Base-by-base conservation (phyloP, 2,329 filamentous ascomycete species). In the Stagonosporopsis cucurbitacearum region DNA sequence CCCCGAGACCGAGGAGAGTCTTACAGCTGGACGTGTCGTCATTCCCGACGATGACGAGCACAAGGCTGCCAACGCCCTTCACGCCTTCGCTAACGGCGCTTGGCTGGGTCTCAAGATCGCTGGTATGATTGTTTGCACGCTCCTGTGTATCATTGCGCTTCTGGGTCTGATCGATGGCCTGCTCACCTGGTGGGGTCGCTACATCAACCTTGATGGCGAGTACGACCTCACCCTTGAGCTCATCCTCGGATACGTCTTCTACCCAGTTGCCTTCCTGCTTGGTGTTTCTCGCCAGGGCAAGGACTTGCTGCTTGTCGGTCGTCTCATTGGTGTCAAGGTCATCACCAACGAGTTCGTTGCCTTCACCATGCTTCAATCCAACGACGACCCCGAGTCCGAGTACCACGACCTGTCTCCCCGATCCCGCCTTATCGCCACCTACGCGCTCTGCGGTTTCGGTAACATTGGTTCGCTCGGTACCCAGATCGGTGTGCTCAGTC, bases 401-500 rank as follows among this genome's bases (percentile, higher is more conserved):
- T 92, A 89, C 73, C 76, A 77, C 50, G 62, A 72, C 25, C 82
- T 96, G 58, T 86, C 85, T 26, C 79, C 84, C 15, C 90, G 92
- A 49, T 91, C 91, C 22, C 82, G 83, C 41, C 83, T 96, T 63
- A 96, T 96, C 69, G 90, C 89, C 41, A 96, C 91, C 46, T 96
- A 96, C 71, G 90, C 90, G 19, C 84, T 93, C 62, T 96, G 91
- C 76, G 81, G 82, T 54, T 78, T 78, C 64, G 92, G 91, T 60
- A 96, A 96, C 79, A 89, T 96, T 65, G 89, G 90, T 50, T 94
- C 91, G 26, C 84, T 96, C 43, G 92, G 92, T 72, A 94, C 92
- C 52, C 92, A 96, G 77, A 95, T 96, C 58, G 92, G 92, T 80
- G 91, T 96, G 55, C 82, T 96, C 48, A 86, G 88, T 4, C 91